Evolutionary conservation across 805 yeast genomes (phyloP), one percentile per base, ranked within the genome.

Genomic region (Saccharomycopsis lassenensis): DNA sequence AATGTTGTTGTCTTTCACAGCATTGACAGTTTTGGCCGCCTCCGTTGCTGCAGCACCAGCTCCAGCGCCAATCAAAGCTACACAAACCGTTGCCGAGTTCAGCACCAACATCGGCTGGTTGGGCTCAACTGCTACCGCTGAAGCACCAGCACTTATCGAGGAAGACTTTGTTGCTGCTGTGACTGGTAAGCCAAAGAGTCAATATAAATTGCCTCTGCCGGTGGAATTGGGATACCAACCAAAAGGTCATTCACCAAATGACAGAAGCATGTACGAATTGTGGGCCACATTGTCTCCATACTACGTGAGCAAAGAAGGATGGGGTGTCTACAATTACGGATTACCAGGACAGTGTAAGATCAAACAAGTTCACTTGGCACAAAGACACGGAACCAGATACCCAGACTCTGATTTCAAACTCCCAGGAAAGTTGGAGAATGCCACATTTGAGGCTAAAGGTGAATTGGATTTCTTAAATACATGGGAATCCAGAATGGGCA

Each of bases 301-400:
- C 39, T 45, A 40, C 23, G 45, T 43, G 7, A 28, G 36, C 18
- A 30, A 37, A 16, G 45, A 37, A 10, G 46, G 50, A n/a, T 44
- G 40, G 38, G 48, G 48, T 7, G 48, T 46, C 15, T 46, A 43
- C 29, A 43, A 46, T 26, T 46, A 45, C 15, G 44, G 37, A 2
- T 31, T 45, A 24, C 48, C 50, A 21, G 59, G 52, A 5, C 60
- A 60, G 30, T 76, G 82, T 54, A 49, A 54, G 4, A 59, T 76
- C 37, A 71, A 71, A 46, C 89, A 80, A 54, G 82, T 78, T 7
- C 85, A 78, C 46, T 57, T 80, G 19, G 56, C 78, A 35, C 74
- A 75, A 47, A 69, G 94, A 50, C 93, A 84, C 50, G 93, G 89
- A 16, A 89, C 81, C 54, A 63, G 94, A 46, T 81, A 64, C 49